Evolutionary conservation across 768 basidiomycete genomes (phyloP), one percentile per base, ranked within the genome.

Genomic region (Lentinula detonsa): DNA sequence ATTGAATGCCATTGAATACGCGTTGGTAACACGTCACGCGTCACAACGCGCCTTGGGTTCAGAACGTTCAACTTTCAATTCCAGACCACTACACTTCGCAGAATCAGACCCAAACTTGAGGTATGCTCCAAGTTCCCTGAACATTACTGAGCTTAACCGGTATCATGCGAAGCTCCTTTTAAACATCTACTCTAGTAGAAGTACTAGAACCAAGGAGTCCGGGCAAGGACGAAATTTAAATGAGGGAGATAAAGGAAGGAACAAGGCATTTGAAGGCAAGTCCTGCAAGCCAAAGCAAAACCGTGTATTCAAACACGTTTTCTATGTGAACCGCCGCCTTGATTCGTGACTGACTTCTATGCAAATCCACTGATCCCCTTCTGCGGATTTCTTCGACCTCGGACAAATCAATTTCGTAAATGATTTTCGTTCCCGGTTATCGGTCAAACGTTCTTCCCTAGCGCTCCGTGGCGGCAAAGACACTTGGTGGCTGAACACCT

Each of bases 271-370:
- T 28, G n/a, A 48, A 48, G 46, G 46, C 46, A 48, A 48, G 46
- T 7, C 21, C 46, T 48, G 21, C 46, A 48, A 48, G 21, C 21
- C n/a, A 4, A 23, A 48, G 16, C 46, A 48, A 9, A 48, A 18
- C 18, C 21, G 43, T 7, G n/a, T 7, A 8, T 15, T n/a, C n/a
- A 18, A 7, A 7, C 11, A 40, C 37, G 54, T 13, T 31, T 33
- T 23, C 45, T 59, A 59, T 15, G n/a, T 28, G 46, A 33, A 40
- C 18, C 40, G 48, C 49, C 51, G 61, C 42, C 54, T 57, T 21
- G 42, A 18, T 50, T 62, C 61, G 15, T 58, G 57, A 35, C 56
- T 62, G 11, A 62, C 50, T n/a, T 62, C 61, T 11, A 62, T 45
- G 23, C 55, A 62, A 33, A 61, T 39, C 60, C 60, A 61, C 15